These are phyloP conservation scores for Skeletonema marinoi DNA, from an alignment of 108 stramenopile species.

Conservation along the genomic window DNA sequence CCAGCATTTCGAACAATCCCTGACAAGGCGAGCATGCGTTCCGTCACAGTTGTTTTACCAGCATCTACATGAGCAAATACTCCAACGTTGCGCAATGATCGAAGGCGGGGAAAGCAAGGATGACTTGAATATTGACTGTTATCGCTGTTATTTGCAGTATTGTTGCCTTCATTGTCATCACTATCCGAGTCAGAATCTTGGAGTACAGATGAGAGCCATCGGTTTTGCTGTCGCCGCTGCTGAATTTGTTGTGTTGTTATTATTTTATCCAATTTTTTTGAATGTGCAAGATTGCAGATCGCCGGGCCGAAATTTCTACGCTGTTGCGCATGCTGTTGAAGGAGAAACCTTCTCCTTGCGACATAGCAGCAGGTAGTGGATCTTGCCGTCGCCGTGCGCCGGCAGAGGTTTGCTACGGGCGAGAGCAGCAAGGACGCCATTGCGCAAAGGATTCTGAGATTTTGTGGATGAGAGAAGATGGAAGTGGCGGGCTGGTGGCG, in stretches of 20 bases:
- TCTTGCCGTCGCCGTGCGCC: background rate
- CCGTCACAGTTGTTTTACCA: slow-evolving; percentile 99
- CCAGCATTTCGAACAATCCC: slow-evolving; percentile 84
- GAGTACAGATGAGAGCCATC: background rate
- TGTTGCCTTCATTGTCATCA: background rate
- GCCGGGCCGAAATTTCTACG: background rate
- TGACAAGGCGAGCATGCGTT: slow-evolving; percentile 95
- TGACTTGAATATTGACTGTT: background rate
- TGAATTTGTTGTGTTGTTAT: background rate
- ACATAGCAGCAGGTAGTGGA: background rate
- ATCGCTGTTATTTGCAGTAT: background rate
- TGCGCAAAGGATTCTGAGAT: background rate
- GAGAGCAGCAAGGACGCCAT: background rate
- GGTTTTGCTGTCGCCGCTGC: background rate
- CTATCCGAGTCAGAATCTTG: slow-evolving; percentile 5
- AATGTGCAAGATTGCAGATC: background rate
- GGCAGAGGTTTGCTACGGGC: background rate
- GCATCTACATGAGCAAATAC: slow-evolving; percentile 99
- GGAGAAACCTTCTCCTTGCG: background rate
- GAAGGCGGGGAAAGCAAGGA: slow-evolving; percentile 41
- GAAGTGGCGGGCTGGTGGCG: background rate
- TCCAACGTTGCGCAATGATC: slow-evolving; percentile 86
- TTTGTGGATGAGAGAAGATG: background rate
- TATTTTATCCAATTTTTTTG: background rate
- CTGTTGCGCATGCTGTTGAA: background rate